Evolutionary conservation across 1,139 yeast species (phyloP).

Genomic region (Geotrichum macrosporum): DNA sequence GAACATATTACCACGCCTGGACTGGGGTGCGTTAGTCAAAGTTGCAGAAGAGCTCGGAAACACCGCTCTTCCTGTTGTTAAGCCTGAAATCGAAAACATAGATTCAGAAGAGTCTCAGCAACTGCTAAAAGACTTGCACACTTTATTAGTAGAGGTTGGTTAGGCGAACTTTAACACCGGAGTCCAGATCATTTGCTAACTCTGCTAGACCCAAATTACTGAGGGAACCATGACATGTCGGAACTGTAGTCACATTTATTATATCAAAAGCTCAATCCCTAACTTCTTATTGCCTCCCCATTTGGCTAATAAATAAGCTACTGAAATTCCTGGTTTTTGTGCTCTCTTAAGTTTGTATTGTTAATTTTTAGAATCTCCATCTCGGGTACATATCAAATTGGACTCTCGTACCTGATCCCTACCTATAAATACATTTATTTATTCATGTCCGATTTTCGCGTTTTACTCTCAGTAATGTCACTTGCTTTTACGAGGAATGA

Average conservation of each 20-base stretch:
- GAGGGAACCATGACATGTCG: slow-evolving; percentile 89
- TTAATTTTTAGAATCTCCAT: not conserved
- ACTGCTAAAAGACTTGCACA: slow-evolving; percentile 69
- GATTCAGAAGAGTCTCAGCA: slow-evolving; percentile 53
- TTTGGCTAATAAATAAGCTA: slow-evolving; percentile 44
- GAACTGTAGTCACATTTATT: slow-evolving; percentile 81
- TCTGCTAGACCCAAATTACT: slow-evolving; percentile 56
- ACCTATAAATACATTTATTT: too few species aligned
- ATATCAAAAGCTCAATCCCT: slow-evolving; percentile 89
- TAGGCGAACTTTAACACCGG: not conserved
- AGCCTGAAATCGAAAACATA: slow-evolving; percentile 57
- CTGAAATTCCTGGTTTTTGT: not conserved
- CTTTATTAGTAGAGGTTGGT: slow-evolving; percentile 58
- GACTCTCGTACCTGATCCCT: too few species aligned
- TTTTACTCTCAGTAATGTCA: too few species aligned
- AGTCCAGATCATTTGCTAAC: slow-evolving; percentile 7
- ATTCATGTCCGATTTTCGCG: too few species aligned
- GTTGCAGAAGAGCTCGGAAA: slow-evolving; percentile 80
- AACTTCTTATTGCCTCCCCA: slow-evolving; percentile 94
- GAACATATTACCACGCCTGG: slow-evolving; percentile 74
- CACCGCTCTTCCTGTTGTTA: slow-evolving; percentile 54
- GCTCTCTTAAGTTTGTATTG: not conserved
- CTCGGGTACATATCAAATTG: not conserved
- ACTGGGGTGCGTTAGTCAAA: slow-evolving; percentile 76
- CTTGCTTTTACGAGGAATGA: too few species aligned